Conservation (phyloP, 495 filamentous ascomycete species). For the Penicillium longicatenatum region DNA sequence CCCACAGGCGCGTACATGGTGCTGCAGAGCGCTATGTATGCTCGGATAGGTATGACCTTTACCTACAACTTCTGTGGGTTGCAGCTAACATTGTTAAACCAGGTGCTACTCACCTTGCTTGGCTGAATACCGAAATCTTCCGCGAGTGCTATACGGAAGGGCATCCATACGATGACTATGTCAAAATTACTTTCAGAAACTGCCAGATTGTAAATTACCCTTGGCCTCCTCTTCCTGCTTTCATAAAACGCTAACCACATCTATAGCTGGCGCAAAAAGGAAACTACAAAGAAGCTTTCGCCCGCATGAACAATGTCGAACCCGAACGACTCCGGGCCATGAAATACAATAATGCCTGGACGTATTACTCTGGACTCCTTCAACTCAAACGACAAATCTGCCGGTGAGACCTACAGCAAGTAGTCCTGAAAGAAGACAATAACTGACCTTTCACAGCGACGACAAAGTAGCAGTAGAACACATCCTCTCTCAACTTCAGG, state of each 20-base stretch:
- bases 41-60: constrained; percentile 65
- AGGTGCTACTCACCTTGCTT: constrained; percentile 64
- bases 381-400: constrained; percentile 71
- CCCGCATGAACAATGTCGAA: constrained; percentile 66
- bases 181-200: constrained; percentile 64
- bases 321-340: constrained; percentile 69
- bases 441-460: constrained; percentile 47
- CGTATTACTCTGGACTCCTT: constrained; percentile 69
- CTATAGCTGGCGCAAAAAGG: constrained; percentile 61
- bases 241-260: constrained; percentile 18
- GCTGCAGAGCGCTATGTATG: constrained; percentile 71
- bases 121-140: constrained; percentile 72
- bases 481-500: constrained; percentile 62
- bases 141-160: constrained; percentile 67
- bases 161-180: constrained; percentile 73
- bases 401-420: constrained; percentile 37
- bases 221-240: neutral
- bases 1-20: constrained; percentile 74
- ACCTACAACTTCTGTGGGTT: neutral
- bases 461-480: constrained; percentile 68
- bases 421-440: neutral
- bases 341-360: constrained; percentile 80
- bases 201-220: constrained; percentile 52
- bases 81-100: constrained; percentile 20
- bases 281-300: constrained; percentile 69